Conservation (phyloP, 306 rosid species). For the Spatholobus suberectus region DNA sequence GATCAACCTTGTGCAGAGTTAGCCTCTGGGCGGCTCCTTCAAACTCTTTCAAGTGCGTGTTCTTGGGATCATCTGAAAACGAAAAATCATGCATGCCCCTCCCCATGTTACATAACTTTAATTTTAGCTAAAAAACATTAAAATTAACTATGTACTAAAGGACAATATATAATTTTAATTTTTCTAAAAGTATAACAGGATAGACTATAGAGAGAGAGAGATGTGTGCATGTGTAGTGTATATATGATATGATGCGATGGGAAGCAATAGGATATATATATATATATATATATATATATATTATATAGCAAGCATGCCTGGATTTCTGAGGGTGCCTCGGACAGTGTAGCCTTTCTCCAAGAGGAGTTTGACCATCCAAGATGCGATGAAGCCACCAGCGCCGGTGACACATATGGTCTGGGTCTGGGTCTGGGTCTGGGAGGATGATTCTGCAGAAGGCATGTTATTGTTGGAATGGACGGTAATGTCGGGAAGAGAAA, state of each 20-base stretch:
- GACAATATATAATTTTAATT: too few relatives aligned
- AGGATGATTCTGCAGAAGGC: slow-evolving; percentile 49
- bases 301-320: slow-evolving; percentile 48
- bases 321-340: slow-evolving; percentile 79
- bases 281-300: too few relatives aligned
- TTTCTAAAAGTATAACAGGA: too few relatives aligned
- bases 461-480: too few relatives aligned
- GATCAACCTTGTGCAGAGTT: slow-evolving; percentile 66
- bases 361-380: slow-evolving; percentile 83
- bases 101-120: background rate
- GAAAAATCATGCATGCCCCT: background rate
- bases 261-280: too few relatives aligned
- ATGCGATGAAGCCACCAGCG: slow-evolving; percentile 93
- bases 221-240: too few relatives aligned
- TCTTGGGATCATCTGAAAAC: slow-evolving; percentile 68
- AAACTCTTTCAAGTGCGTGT: slow-evolving; percentile 71
- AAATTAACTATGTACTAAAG: too few relatives aligned
- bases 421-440: slow-evolving; percentile 58
- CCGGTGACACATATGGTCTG: slow-evolving; percentile 87
- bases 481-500: background rate
- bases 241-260: too few relatives aligned
- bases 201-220: too few relatives aligned
- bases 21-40: slow-evolving; percentile 77
- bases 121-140: background rate
- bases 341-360: slow-evolving; percentile 80